Conservation (phyloP, 768 basidiomycete genomes). For the Cystobasidium tubakii region DNA sequence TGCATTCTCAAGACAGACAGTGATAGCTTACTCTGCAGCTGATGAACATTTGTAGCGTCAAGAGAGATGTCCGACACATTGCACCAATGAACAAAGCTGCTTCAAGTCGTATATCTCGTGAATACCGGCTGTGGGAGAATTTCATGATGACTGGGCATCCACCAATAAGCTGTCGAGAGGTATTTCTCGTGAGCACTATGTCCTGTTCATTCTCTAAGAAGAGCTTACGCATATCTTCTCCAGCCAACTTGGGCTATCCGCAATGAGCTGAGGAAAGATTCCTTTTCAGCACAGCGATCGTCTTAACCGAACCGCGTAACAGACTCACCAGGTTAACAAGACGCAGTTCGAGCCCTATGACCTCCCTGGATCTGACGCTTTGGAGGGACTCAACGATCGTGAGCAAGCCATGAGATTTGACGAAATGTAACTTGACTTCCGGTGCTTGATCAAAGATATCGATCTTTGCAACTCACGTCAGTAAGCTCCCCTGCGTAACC, state of each 20-base stretch:
- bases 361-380: constrained; percentile 74
- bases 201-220: constrained; percentile 50
- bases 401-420: constrained; percentile 88
- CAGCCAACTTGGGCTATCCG: constrained; percentile 69
- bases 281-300: background rate
- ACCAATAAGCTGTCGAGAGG: constrained; percentile 49
- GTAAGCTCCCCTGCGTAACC: background rate
- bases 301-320: constrained; percentile 8
- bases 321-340: constrained; percentile 74
- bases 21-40: constrained; percentile 61
- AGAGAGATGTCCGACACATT: constrained; percentile 81
- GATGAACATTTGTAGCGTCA: constrained; percentile 98
- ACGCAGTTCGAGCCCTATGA: constrained; percentile 73
- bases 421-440: constrained; percentile 80
- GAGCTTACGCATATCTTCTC: constrained; percentile 94
- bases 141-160: constrained; percentile 95
- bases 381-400: constrained; percentile 91
- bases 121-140: constrained; percentile 89
- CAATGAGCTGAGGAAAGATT: constrained; percentile 51
- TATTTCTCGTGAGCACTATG: background rate
- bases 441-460: constrained; percentile 67
- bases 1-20: background rate
- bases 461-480: background rate
- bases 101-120: constrained; percentile 85
- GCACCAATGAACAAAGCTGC: constrained; percentile 90